phyloP scores from a whole-genome alignment of 352 stramenopile genomes.

The Globisporangium yorkense region DNA sequence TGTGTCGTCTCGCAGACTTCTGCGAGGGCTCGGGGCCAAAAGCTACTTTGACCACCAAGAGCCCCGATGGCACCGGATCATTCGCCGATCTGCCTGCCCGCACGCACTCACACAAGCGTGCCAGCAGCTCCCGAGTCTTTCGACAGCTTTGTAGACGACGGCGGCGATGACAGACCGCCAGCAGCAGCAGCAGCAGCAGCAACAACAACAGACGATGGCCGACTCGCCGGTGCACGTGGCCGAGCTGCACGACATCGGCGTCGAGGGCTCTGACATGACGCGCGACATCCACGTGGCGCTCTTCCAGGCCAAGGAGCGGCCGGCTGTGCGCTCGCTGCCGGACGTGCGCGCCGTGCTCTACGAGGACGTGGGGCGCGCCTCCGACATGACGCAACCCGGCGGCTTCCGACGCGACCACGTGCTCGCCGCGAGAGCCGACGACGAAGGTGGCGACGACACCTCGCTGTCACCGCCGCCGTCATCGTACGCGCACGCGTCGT shows the following conservation, averaged over 20 bases:
- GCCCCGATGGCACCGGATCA: not conserved
- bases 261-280: conserved; percentile 63
- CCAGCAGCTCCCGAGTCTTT: not conserved
- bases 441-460: conserved; percentile 16
- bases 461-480: conserved; percentile 10
- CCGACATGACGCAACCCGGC: conserved; percentile 43
- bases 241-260: conserved; percentile 43
- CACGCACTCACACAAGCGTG: not conserved
- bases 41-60: not conserved
- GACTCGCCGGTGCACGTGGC: conserved; percentile 12
- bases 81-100: not conserved
- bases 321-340: conserved; percentile 36
- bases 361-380: conserved; percentile 52
- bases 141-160: not conserved
- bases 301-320: conserved; percentile 42
- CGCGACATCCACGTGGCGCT: conserved; percentile 64
- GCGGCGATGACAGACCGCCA: conserved; percentile 3
- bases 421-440: conserved; percentile 28
- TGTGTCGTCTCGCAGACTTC: not conserved
- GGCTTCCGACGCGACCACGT: conserved; percentile 53
- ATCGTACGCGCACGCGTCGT: conserved; percentile 39
- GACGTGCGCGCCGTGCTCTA: conserved; percentile 51
- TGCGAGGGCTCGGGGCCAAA: not conserved
- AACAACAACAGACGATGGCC: not conserved
- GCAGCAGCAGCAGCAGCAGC: not conserved